These are phyloP conservation scores for Irpex rosettiformis DNA, from an alignment of 1,284 basidiomycete species.

Conservation along the genomic window DNA sequence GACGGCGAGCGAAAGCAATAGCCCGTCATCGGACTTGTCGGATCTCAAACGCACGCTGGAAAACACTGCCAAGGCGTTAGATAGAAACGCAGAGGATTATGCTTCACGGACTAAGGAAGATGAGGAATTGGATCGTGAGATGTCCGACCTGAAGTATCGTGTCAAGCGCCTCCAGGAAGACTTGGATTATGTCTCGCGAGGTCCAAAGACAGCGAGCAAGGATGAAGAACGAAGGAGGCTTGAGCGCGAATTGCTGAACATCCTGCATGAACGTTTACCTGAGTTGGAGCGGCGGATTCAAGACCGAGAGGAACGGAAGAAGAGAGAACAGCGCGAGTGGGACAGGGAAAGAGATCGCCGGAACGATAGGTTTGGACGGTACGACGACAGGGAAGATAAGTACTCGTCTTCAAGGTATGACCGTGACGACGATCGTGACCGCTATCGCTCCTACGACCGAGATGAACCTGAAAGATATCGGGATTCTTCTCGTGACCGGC, in stretches of 20 bases:
- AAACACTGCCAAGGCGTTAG: conserved; percentile 81
- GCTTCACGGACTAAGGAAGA: conserved; percentile 71
- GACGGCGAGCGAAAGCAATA: conserved; percentile 68
- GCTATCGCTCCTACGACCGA: conserved; percentile 21
- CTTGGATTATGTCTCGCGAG: conserved; percentile 85
- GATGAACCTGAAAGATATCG: conserved; percentile 32
- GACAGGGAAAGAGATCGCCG: conserved; percentile 78
- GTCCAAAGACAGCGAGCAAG: conserved; percentile 71
- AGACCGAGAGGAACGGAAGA: conserved; percentile 73
- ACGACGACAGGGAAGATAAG: conserved; percentile 37
- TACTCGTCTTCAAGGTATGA: conserved; percentile 16
- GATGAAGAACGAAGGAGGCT: conserved; percentile 86
- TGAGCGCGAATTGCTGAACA: conserved; percentile 83
- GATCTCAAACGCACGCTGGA: conserved; percentile 88
- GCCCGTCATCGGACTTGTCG: conserved; percentile 70
- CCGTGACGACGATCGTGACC: conserved; percentile 21
- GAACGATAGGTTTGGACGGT: conserved; percentile 79
- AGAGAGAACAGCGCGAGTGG: conserved; percentile 78
- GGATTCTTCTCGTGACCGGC: conserved; percentile 10
- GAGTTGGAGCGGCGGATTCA: conserved; percentile 87
- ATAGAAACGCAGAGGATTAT: conserved; percentile 65
- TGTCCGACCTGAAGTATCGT: conserved; percentile 84
- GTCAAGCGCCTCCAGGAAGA: conserved; percentile 92
- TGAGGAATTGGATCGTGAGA: conserved; percentile 85
- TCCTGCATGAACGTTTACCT: conserved; percentile 92